phyloP scores from a whole-genome alignment of 2,329 filamentous ascomycete species.

The Metarhizium album region DNA sequence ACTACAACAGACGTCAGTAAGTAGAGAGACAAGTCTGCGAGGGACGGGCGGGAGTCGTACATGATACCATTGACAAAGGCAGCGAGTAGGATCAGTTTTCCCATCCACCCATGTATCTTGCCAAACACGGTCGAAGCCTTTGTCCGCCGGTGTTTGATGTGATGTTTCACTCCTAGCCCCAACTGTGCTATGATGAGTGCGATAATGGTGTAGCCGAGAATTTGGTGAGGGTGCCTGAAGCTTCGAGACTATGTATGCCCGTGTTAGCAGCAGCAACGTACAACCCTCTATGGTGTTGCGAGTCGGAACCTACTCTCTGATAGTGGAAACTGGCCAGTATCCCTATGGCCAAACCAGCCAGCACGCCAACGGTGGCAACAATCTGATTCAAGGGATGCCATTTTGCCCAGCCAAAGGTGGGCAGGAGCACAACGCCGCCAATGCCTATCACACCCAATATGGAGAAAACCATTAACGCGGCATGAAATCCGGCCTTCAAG shows the following conservation, averaged over 20 bases:
- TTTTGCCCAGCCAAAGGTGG: conserved; percentile 38
- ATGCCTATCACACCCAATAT: conserved; percentile 46
- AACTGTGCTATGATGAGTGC: conserved; percentile 42
- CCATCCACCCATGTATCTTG: conserved; percentile 46
- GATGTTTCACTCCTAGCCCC: conserved; percentile 43
- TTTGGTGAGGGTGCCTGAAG: conserved; percentile 44
- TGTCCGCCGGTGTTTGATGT: conserved; percentile 40
- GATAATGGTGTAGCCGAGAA: conserved; percentile 46
- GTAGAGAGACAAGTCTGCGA: not conserved
- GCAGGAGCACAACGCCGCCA: conserved; percentile 44
- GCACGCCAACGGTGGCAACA: conserved; percentile 34
- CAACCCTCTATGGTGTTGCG: not conserved
- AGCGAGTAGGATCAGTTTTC: conserved; percentile 40
- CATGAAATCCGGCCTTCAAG: conserved; percentile 31
- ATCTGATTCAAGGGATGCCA: conserved; percentile 46
- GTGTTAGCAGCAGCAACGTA: conserved; percentile 4
- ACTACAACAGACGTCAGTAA: conserved; percentile 18
- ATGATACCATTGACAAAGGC: conserved; percentile 47
- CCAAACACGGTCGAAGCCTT: conserved; percentile 37
- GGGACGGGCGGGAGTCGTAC: conserved; percentile 23
- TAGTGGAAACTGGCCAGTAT: conserved; percentile 42
- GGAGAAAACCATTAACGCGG: conserved; percentile 42
- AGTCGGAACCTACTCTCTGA: conserved; percentile 37
- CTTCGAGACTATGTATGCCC: conserved; percentile 31
- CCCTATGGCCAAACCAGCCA: conserved; percentile 41